A percentile compares a stretch with the other conserved stretches of the same genome.
phyloP scores from a whole-genome alignment of 2,329 filamentous ascomycete species.

The Dactylellina sp. region DNA sequence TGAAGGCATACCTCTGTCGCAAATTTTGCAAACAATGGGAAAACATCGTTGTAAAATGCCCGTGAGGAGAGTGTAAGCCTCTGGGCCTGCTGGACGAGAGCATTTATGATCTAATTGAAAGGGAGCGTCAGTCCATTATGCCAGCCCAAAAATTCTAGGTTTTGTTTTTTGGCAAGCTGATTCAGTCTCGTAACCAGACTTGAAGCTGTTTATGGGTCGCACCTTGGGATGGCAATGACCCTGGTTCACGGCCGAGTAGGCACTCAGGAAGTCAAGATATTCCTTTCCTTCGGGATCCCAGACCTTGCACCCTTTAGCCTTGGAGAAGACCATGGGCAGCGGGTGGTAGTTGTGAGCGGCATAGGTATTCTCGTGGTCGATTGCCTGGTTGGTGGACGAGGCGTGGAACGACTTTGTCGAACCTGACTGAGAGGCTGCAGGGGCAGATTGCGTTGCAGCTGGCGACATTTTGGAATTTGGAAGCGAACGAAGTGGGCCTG shows the following conservation, averaged over 20 bases:
- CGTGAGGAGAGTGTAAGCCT: constrained; percentile 91
- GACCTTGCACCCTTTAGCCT: constrained; percentile 84
- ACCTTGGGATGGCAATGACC: constrained; percentile 98
- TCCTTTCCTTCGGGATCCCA: constrained; percentile 97
- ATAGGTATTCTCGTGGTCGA: constrained; percentile 81
- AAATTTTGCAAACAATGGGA: constrained; percentile 94
- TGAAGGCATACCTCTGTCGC: constrained; percentile 73
- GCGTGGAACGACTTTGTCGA: constrained; percentile 72
- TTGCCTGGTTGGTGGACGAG: constrained; percentile 80
- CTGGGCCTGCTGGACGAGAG: constrained; percentile 86
- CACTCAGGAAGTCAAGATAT: constrained; percentile 97
- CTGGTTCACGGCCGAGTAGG: constrained; percentile 98
- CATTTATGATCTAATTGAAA: constrained; percentile 73
- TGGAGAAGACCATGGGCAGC: constrained; percentile 90
- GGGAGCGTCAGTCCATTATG: too few relatives aligned
- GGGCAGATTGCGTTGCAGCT: constrained; percentile 41
- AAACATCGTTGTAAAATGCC: constrained; percentile 98
- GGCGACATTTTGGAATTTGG: constrained; percentile 46
- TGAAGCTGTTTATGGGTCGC: too few relatives aligned
- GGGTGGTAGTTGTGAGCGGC: constrained; percentile 99
- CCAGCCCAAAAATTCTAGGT: too few relatives aligned
- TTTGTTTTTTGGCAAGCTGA: too few relatives aligned
- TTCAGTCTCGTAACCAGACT: too few relatives aligned
- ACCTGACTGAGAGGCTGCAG: constrained; percentile 25
- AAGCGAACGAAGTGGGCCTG: constrained; percentile 37